Evolutionary conservation across 2,329 filamentous ascomycete genomes (phyloP), one percentile per base, ranked within the genome.

Genomic region (Fusarium torulosum): DNA sequence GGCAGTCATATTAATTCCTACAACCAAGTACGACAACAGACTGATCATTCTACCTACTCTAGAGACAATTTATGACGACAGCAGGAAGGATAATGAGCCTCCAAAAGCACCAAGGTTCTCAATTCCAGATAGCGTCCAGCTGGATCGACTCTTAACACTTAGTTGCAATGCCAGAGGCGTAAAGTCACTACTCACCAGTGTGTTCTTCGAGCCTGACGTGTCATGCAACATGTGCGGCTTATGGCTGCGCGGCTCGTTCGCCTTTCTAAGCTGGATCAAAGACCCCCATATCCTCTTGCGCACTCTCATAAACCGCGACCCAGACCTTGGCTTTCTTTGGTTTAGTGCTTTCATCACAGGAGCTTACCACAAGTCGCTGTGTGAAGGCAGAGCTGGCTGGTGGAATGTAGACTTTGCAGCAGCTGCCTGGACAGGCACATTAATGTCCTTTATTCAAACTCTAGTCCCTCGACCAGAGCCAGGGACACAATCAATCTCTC

Each of bases 1-100:
- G 19, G 71, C 70, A 10, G 73, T 64, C 29, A 35, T 77, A 38
- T 57, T 75, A 44, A 67, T 77, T 15, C 75, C 75, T 46, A 54
- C 69, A 23, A 66, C 71, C 42, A 74, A 66, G 44, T 73, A 67
- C 43, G 70, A 77, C 7, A 45, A 27, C 13, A 64, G 46, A 20
- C 64, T 60, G 53, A 69, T 70, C 19, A 43, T 45, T 8, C 31
- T 72, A 9, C 38, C 57, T n/a, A 15, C 51, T 6, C 55, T 65
- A 2, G 29, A 49, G 9, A 5, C 21, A 21, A 4, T 60, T 11
- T 8, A 45, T 15, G 17, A 31, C 4, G 15, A 27, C n/a, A 21
- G 38, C 13, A 31, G 7, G 19, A 29, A 17, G 11, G 4, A 31
- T 17, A 6, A 5, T 7, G 5, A 7, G 7, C 17, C 1, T 20